Evolutionary conservation across 257 asterid species (phyloP), one percentile per base, ranked within the genome.

Genomic region (Verbena officinalis): DNA sequence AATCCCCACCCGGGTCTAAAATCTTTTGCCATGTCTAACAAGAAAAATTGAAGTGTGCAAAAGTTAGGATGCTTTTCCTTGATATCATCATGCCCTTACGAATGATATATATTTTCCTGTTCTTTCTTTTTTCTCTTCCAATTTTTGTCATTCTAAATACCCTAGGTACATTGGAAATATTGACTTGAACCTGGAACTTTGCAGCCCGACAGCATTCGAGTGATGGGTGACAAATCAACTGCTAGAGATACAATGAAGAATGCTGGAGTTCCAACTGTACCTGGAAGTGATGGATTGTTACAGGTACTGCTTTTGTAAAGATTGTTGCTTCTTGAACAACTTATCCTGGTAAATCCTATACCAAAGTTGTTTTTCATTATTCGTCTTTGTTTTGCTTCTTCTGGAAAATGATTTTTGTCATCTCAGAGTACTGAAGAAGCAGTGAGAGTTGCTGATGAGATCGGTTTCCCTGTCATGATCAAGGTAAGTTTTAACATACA

Each of bases 201-300:
- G 74, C 92, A 94, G 99, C 99, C 99, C 31, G 95, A 86, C 67
- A 94, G 97, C 76, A 94, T 94, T 24, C 80, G 95, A 69, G 89
- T 90, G 81, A 94, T 94, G 99, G 99, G 99, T 56, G 99, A 94
- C 83, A 94, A 94, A 77, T 80, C 99, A 64, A 94, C 97, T 65
- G 99, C 99, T 44, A 86, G 99, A 70, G 99, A 90, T n/a, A 94
- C 99, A 68, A 94, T 94, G 99, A 94, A 94, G 86, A 94, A 80
- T 61, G 97, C 99, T 65, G 97, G 99, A 77, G 99, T 94, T 79
- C 97, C 99, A 46, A 94, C 99, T 64, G 99, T 94, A 52, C 99
- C 99, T 50, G 99, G 99, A 78, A 94, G 99, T 73, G 95, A 88
- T 36, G 99, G 99, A 58, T 79, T 94, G 59, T 66, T 94, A 62